Percentiles rank a stretch among this genome's conserved stretches.
Evolutionary conservation across 139 green algal species (phyloP).

Genomic region (Chlorella sorokiniana): DNA sequence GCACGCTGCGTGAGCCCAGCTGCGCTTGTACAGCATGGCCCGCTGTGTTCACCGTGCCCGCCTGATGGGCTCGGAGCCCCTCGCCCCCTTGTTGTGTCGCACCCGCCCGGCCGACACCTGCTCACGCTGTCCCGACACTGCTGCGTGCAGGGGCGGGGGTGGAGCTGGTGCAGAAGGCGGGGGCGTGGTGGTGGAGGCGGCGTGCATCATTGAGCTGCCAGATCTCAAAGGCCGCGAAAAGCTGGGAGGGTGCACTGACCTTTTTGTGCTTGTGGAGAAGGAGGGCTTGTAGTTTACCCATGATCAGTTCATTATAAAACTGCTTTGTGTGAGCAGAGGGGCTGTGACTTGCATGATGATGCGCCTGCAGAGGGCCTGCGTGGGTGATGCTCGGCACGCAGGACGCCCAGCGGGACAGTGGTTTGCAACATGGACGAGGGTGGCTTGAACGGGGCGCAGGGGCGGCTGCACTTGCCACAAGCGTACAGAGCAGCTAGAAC

Average conservation of each 20-base stretch:
- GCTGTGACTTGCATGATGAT: too few species aligned
- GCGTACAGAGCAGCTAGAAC: too few species aligned
- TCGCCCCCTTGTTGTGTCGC: too few species aligned
- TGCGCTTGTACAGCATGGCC: background rate
- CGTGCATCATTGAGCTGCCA: constrained; percentile 89
- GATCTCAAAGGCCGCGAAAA: constrained; percentile 82
- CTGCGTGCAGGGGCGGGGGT: constrained; percentile 58
- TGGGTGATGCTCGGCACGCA: too few species aligned
- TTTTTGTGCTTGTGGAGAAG: constrained; percentile 89
- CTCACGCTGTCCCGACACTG: background rate
- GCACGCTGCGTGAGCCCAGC: constrained; percentile 79
- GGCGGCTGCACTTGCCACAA: too few species aligned
- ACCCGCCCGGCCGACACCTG: too few species aligned
- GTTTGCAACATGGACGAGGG: too few species aligned
- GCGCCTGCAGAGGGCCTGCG: too few species aligned
- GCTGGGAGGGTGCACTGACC: constrained; percentile 59
- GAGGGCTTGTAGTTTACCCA: constrained; percentile 68
- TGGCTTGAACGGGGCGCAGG: too few species aligned
- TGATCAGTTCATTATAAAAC: too few species aligned
- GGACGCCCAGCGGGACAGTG: too few species aligned
- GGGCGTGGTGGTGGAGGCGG: constrained; percentile 82
- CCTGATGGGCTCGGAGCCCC: background rate
- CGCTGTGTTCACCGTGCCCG: background rate
- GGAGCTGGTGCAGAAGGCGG: constrained; percentile 80
- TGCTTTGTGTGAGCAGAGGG: too few species aligned